Percentiles rank a stretch among this genome's conserved stretches.
Evolutionary conservation across 2,329 filamentous ascomycete genomes (phyloP).

Genomic region (Colletotrichum chlorophyti): DNA sequence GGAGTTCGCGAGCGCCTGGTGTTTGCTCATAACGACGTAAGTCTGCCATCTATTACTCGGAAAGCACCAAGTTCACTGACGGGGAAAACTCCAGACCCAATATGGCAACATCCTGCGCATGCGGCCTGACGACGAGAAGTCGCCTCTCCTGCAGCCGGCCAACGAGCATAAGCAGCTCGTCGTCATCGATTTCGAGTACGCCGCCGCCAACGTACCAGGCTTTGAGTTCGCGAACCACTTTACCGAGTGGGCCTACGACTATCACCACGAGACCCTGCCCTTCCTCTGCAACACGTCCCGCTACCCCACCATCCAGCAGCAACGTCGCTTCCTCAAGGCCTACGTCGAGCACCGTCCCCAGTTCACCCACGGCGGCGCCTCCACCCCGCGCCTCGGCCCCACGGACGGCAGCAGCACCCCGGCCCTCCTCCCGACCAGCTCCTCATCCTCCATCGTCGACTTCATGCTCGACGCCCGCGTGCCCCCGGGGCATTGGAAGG

Average conservation of each 20-base stretch:
- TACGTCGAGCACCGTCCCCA: slow-evolving; percentile 85
- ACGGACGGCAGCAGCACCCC: slow-evolving; percentile 46
- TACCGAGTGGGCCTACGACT: slow-evolving; percentile 98
- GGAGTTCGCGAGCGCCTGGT: slow-evolving; percentile 78
- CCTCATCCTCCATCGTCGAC: slow-evolving; percentile 62
- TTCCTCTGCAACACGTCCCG: slow-evolving; percentile 70
- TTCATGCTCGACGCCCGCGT: slow-evolving; percentile 85
- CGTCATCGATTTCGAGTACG: slow-evolving; percentile 98
- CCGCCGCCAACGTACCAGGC: slow-evolving; percentile 84
- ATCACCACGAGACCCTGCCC: slow-evolving; percentile 74
- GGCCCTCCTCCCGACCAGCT: slow-evolving; percentile 42
- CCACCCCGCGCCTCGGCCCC: slow-evolving; percentile 57
- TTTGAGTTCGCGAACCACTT: slow-evolving; percentile 98
- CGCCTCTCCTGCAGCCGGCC: slow-evolving; percentile 84
- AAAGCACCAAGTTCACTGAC: not conserved
- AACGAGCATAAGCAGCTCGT: slow-evolving; percentile 96
- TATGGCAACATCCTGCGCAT: slow-evolving; percentile 94
- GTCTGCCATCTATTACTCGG: slow-evolving; percentile 37
- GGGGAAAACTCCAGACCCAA: slow-evolving; percentile 79
- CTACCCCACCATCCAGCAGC: slow-evolving; percentile 84
- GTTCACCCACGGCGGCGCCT: slow-evolving; percentile 57
- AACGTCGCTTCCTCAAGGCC: slow-evolving; percentile 82
- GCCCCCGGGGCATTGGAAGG: slow-evolving; percentile 61
- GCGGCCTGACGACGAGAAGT: slow-evolving; percentile 72
- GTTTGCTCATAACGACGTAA: slow-evolving; percentile 97